phyloP scores from a whole-genome alignment of 1,284 basidiomycete species.

The Porogramme epimiltina region DNA sequence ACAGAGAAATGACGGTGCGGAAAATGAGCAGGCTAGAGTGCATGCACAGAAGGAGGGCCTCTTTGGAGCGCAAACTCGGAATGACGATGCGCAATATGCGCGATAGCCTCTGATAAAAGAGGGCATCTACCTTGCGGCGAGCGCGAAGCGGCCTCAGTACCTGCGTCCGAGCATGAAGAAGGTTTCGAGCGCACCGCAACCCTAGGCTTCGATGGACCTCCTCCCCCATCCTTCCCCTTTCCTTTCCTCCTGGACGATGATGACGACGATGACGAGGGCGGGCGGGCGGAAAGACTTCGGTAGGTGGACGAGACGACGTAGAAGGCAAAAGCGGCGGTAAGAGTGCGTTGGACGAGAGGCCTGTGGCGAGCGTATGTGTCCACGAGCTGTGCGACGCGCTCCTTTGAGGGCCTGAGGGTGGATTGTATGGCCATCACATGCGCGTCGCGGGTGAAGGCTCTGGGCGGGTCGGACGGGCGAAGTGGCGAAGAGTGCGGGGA shows the following conservation, averaged over 20 bases:
- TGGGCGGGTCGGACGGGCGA: not conserved
- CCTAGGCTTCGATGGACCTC: conserved; percentile 48
- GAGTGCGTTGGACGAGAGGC: conserved; percentile 65
- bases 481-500: not conserved
- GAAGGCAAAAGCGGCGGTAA: conserved; percentile 65
- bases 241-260: conserved; percentile 33
- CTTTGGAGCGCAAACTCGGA: conserved; percentile 82
- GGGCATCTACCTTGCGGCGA: conserved; percentile 74
- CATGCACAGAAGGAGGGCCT: conserved; percentile 84
- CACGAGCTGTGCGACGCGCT: conserved; percentile 43
- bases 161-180: not conserved
- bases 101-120: conserved; percentile 85
- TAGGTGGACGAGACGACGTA: conserved; percentile 67
- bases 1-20: conserved; percentile 90
- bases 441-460: not conserved
- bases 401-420: conserved; percentile 27
- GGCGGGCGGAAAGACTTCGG: conserved; percentile 47
- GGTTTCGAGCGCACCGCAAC: conserved; percentile 59
- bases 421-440: conserved; percentile 32
- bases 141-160: not conserved
- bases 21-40: conserved; percentile 89
- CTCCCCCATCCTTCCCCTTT: conserved; percentile 41
- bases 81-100: conserved; percentile 87
- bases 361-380: conserved; percentile 62
- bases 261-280: conserved; percentile 23